A percentile compares a stretch with the other conserved stretches of the same genome.
Evolutionary conservation across 1,139 yeast genomes (phyloP).

Genomic region (Tardiomyces digboiensis): DNA sequence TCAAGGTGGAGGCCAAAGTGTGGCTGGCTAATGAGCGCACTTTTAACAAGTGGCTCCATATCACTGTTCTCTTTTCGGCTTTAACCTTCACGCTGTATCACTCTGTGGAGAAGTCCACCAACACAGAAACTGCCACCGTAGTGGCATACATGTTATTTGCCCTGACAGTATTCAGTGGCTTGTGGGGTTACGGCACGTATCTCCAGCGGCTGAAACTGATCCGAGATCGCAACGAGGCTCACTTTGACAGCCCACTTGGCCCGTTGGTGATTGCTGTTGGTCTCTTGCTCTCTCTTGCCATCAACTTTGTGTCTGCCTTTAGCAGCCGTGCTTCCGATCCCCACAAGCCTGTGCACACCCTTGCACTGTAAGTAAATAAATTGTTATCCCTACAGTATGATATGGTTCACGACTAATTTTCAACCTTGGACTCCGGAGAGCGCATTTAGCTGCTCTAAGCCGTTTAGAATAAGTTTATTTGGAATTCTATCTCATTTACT

Average conservation of each 20-base stretch:
- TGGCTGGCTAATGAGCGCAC: conserved; percentile 99
- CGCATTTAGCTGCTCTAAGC: not conserved
- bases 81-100: conserved; percentile 78
- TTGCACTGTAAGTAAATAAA: conserved; percentile 1
- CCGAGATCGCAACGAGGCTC: conserved; percentile 73
- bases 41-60: conserved; percentile 90
- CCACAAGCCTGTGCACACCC: not conserved
- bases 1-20: conserved; percentile 92
- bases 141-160: conserved; percentile 76
- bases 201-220: conserved; percentile 62
- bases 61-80: conserved; percentile 80
- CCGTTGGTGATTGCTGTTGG: conserved; percentile 74
- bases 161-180: conserved; percentile 70
- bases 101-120: conserved; percentile 56
- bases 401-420: too few relatives aligned
- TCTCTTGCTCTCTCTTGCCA: conserved; percentile 50
- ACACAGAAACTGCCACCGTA: conserved; percentile 27
- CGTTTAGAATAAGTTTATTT: not conserved
- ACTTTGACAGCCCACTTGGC: conserved; percentile 83
- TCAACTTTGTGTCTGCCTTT: conserved; percentile 43
- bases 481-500: conserved; percentile 4
- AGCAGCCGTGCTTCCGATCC: not conserved
- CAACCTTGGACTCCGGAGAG: not conserved
- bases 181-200: conserved; percentile 86
- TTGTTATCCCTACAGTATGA: too few relatives aligned